These are phyloP conservation scores for Dalbergia cultrata DNA, from an alignment of 306 rosid genomes.

Conservation along the genomic window DNA sequence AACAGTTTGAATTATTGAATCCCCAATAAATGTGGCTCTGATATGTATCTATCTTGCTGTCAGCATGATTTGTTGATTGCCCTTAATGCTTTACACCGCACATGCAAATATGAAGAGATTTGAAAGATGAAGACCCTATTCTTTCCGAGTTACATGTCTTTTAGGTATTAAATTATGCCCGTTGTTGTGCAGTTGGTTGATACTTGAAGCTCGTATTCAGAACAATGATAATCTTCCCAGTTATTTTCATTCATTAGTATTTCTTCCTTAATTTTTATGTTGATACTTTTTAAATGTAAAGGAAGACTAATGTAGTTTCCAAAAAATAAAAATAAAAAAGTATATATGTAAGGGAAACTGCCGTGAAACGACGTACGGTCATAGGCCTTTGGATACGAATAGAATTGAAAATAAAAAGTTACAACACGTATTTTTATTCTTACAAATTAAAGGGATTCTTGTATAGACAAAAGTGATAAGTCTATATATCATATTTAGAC, in stretches of 20 bases:
- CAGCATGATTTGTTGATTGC: not conserved
- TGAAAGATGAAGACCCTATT: not conserved
- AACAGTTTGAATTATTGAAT: conserved; percentile 1
- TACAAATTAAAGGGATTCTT: too few relatives aligned
- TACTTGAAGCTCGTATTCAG: not conserved
- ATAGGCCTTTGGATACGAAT: too few relatives aligned
- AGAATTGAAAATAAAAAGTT: too few relatives aligned
- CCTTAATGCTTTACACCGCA: not conserved
- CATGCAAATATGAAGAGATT: not conserved
- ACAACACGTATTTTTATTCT: too few relatives aligned
- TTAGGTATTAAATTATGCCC: not conserved
- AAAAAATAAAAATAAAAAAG: too few relatives aligned
- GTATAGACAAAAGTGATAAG: too few relatives aligned
- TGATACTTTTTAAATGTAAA: too few relatives aligned
- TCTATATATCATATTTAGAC: too few relatives aligned
- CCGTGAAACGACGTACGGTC: too few relatives aligned
- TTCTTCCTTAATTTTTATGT: not conserved
- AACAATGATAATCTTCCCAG: not conserved
- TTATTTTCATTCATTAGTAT: not conserved
- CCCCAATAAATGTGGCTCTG: not conserved
- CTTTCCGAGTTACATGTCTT: not conserved
- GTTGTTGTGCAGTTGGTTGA: not conserved
- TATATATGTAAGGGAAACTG: too few relatives aligned
- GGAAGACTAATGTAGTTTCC: too few relatives aligned
- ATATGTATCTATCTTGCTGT: not conserved